These are phyloP conservation scores for Lachnellula hyalina DNA, from an alignment of 2,329 filamentous ascomycete species.

Conservation along the genomic window DNA sequence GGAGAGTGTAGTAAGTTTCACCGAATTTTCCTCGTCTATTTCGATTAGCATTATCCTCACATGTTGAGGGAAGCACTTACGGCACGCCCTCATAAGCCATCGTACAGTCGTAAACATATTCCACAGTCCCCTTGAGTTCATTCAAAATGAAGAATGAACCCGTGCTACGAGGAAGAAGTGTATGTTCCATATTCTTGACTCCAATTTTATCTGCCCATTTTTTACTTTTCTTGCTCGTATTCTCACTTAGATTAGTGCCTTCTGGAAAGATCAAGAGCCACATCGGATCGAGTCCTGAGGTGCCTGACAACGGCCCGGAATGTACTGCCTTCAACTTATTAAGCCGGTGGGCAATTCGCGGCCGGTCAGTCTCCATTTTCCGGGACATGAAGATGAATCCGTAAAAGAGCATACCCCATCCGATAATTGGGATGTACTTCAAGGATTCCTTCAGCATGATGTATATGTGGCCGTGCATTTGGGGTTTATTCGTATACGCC, in stretches of 20 bases:
- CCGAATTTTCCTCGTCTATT: conserved; percentile 65
- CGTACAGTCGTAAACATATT: conserved; percentile 89
- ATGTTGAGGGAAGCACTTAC: conserved; percentile 48
- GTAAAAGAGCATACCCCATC: conserved; percentile 78
- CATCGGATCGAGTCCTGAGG: conserved; percentile 67
- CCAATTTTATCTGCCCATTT: conserved; percentile 73
- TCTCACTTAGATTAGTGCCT: conserved; percentile 73
- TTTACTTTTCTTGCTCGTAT: conserved; percentile 64
- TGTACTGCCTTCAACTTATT: conserved; percentile 59
- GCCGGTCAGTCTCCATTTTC: conserved; percentile 77
- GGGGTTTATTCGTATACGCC: conserved; percentile 69
- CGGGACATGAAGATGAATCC: conserved; percentile 90
- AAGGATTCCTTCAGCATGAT: conserved; percentile 88
- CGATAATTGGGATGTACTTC: conserved; percentile 73
- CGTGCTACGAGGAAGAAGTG: conserved; percentile 73
- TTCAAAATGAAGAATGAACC: conserved; percentile 75
- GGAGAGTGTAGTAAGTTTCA: conserved; percentile 84
- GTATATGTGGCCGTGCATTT: conserved; percentile 80
- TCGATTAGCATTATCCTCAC: conserved; percentile 3
- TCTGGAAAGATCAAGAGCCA: conserved; percentile 87
- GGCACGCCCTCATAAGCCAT: conserved; percentile 92
- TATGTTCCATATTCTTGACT: conserved; percentile 65
- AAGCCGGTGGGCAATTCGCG: conserved; percentile 68
- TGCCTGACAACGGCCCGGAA: conserved; percentile 46
- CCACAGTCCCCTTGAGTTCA: conserved; percentile 66